These are phyloP conservation scores for Paraphoma sp. DNA, from an alignment of 2,329 filamentous ascomycete species.

Conservation along the genomic window DNA sequence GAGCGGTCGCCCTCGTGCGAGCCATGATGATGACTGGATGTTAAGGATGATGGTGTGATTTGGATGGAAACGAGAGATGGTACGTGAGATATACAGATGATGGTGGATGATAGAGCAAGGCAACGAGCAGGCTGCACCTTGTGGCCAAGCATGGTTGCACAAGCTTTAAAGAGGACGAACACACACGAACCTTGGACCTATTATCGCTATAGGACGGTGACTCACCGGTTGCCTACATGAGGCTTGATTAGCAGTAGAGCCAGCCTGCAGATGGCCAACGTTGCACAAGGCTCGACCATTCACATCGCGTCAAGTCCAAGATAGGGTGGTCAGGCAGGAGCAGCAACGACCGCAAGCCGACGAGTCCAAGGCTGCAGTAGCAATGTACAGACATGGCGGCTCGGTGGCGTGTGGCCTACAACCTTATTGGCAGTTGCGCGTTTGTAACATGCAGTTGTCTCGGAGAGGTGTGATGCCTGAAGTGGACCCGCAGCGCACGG, in stretches of 20 bases:
- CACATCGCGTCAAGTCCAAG: not conserved
- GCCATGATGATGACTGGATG: not conserved
- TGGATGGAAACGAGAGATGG: not conserved
- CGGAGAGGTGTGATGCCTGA: not conserved
- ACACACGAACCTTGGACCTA: not conserved
- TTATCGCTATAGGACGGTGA: not conserved
- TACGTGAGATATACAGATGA: not conserved
- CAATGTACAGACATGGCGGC: not conserved
- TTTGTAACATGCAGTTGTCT: not conserved
- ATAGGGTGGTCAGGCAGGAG: not conserved
- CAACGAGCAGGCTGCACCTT: not conserved
- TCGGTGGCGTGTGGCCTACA: not conserved
- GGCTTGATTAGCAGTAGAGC: not conserved
- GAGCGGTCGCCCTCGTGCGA: not conserved
- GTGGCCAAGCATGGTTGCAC: not conserved
- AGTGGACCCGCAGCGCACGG: not conserved
- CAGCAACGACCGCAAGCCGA: not conserved
- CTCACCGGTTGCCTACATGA: slow-evolving; percentile 1
- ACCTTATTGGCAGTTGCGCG: not conserved
- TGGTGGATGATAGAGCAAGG: not conserved
- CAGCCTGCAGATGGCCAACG: not conserved
- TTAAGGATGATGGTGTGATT: not conserved
- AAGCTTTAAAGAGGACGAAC: not conserved
- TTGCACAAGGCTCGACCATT: not conserved
- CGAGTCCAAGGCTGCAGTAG: not conserved